These are phyloP conservation scores for Viola odorata DNA, from an alignment of 345 rosid species.

Conservation along the genomic window DNA sequence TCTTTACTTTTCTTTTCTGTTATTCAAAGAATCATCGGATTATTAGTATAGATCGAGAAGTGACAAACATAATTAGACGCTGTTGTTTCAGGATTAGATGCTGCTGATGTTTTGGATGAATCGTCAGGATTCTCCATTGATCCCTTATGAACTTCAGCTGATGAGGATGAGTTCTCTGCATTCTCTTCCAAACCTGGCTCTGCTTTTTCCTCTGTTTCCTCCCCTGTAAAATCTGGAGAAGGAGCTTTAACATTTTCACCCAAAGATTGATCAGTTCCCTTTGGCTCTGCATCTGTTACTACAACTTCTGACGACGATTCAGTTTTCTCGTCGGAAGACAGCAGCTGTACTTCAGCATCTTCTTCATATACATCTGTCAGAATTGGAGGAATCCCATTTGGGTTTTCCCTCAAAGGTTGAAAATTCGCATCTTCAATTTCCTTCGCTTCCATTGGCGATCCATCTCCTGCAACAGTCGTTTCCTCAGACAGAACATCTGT, in stretches of 20 bases:
- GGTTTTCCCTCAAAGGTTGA: constrained; percentile 3
- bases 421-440: constrained; percentile 6
- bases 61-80: too few species aligned
- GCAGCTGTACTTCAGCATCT: too few species aligned
- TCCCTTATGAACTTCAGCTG: too few species aligned
- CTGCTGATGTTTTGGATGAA: constrained; percentile 30
- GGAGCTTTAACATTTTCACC: too few species aligned
- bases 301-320: too few species aligned
- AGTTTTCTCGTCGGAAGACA: too few species aligned
- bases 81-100: too few species aligned
- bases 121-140: too few species aligned
- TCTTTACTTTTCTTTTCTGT: background rate
- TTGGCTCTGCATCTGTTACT: background rate
- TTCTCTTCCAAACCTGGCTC: constrained; percentile 19
- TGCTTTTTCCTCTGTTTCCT: background rate
- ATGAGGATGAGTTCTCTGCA: too few species aligned
- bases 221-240: too few species aligned
- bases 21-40: too few species aligned
- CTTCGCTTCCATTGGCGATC: constrained; percentile 1
- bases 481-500: constrained; percentile 12
- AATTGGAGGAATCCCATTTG: background rate
- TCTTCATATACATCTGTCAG: constrained; percentile 1
- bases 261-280: constrained; percentile 1
- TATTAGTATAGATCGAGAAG: background rate
- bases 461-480: background rate